These are phyloP conservation scores for Pyrenochaeta sp. DNA, from an alignment of 2,329 filamentous ascomycete genomes.

Conservation along the genomic window DNA sequence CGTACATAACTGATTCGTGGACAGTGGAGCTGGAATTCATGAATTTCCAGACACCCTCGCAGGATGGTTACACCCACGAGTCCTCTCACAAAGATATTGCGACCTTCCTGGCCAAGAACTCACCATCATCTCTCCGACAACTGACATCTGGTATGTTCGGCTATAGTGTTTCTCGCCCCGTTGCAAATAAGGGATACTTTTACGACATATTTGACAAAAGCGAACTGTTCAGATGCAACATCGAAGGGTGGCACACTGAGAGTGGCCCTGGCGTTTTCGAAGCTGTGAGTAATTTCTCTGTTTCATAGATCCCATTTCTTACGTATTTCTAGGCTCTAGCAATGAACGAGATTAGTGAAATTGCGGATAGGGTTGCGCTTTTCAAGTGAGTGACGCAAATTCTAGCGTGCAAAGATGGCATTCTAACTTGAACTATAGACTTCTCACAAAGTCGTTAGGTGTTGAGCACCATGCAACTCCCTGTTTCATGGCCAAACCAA, in stretches of 20 bases:
- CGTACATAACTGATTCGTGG: neutral
- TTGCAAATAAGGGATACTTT: constrained; percentile 85
- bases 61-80: constrained; percentile 71
- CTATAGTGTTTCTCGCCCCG: constrained; percentile 71
- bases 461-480: constrained; percentile 86
- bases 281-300: constrained; percentile 62
- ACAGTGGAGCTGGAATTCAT: constrained; percentile 6
- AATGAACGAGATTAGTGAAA: constrained; percentile 80
- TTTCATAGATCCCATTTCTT: constrained; percentile 10
- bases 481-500: constrained; percentile 96
- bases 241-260: constrained; percentile 93
- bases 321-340: constrained; percentile 70
- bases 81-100: neutral
- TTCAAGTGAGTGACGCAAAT: constrained; percentile 72
- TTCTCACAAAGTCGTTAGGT: constrained; percentile 84
- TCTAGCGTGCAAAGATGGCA: neutral
- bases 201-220: constrained; percentile 83
- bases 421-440: constrained; percentile 53
- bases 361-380: constrained; percentile 87
- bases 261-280: constrained; percentile 91
- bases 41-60: constrained; percentile 53
- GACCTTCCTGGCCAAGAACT: neutral
- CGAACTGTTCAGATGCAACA: constrained; percentile 74
- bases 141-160: neutral
- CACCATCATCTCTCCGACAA: neutral